Base-by-base conservation (phyloP, 225 moss, liverwort and hornwort genomes). In the Asterella californica region DNA sequence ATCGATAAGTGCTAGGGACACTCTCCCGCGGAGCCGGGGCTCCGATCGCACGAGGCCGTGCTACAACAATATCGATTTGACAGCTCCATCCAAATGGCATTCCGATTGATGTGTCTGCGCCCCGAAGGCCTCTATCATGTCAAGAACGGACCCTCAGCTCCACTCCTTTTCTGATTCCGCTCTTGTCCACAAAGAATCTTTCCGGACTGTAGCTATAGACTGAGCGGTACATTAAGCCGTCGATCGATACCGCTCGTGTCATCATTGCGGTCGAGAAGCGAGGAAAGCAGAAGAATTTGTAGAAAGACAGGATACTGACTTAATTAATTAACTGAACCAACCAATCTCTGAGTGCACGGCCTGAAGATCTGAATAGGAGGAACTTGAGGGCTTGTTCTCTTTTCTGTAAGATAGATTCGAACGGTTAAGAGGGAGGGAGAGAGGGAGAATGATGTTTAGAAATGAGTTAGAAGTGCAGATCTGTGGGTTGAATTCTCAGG, bases 31-130 rank as follows among this genome's bases (percentile, higher is more conserved):
- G 33, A 36, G 36, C 34, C 34, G 67, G 67, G 27, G 61, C 2
- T 17, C n/a, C n/a, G n/a, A n/a, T 36, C 2, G 33, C 32, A 33
- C 15, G 36, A 36, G 33, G 32, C 15, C 36, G 11, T 2, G 64
- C 64, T 64, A 8, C 64, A 64, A 64, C 64, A 64, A 64, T 64
- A 64, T 64, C 27, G 64, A 64, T 64, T 57, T 64, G 64, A 64
- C 67, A 67, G 33, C 33, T 67, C 67, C 33, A 34, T 34, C 9
- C 12, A 17, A 52, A 52, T 52, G 52, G 4, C 67, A 15, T 36
- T 36, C 30, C 67, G 19, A 67, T 67, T 67, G 67, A 67, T 67
- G 67, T 65, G 65, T 67, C 33, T 9, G 33, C 67, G 36, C 12
- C 5, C 14, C 67, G 4, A 5, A 67, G 18, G 67, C 17, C 52